Conservation (phyloP, 257 asterid species). For the Solanum chaucha region DNA sequence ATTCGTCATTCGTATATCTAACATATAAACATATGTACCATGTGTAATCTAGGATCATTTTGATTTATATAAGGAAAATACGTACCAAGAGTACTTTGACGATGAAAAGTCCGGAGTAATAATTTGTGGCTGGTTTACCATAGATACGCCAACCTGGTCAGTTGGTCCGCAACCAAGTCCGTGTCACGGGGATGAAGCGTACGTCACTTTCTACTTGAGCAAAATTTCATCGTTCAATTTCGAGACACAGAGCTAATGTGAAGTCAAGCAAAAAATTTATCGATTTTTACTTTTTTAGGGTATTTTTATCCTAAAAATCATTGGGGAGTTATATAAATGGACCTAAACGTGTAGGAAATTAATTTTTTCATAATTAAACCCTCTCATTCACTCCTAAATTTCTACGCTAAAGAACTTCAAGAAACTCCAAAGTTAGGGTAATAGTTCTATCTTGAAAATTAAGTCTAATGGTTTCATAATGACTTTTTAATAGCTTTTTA, state of each 20-base stretch:
- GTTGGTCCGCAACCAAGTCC: neutral
- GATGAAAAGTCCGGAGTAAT: neutral
- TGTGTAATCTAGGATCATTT: no score
- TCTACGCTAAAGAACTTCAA: neutral
- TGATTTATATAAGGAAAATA: no score
- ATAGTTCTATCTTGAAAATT: neutral
- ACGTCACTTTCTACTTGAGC: neutral
- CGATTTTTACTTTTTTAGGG: neutral
- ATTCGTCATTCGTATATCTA: no score
- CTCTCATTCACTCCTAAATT: neutral
- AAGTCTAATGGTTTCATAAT: neutral
- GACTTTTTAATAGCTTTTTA: neutral
- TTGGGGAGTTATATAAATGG: neutral
- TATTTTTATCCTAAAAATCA: neutral
- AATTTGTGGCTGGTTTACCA: neutral
- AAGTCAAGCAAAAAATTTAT: rapidly evolving
- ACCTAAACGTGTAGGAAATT: neutral
- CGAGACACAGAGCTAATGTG: neutral
- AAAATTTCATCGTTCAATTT: neutral
- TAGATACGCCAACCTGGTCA: neutral
- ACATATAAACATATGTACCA: no score
- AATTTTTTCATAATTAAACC: no score
- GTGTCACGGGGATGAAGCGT: neutral
- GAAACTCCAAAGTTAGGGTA: neutral
- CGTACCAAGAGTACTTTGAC: no score